A percentile compares a stretch with the other conserved stretches of the same genome.
phyloP scores from a whole-genome alignment of 2,329 filamentous ascomycete species.

The Ophiostoma sp. region DNA sequence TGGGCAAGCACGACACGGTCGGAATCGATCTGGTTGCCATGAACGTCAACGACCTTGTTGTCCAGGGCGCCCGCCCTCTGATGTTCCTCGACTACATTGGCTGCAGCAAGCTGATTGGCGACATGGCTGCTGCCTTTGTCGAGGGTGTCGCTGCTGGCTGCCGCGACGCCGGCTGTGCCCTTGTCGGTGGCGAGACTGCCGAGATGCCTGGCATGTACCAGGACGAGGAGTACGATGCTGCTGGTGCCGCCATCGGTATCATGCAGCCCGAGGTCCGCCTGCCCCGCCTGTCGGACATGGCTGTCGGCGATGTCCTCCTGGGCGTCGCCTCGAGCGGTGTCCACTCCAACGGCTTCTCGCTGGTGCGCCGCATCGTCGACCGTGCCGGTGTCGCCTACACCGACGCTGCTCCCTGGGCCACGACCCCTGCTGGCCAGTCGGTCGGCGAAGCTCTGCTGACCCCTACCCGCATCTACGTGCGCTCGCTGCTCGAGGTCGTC shows the following conservation, averaged over 20 bases:
- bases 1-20: constrained; percentile 87
- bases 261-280: constrained; percentile 66
- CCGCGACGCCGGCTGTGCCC: constrained; percentile 73
- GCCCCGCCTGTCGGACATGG: constrained; percentile 71
- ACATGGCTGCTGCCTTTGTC: constrained; percentile 77
- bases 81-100: constrained; percentile 99
- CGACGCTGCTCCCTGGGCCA: constrained; percentile 71
- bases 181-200: constrained; percentile 95
- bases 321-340: constrained; percentile 80
- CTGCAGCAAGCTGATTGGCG: constrained; percentile 78
- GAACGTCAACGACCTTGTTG: constrained; percentile 97
- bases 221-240: constrained; percentile 85
- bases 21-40: constrained; percentile 96
- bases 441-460: constrained; percentile 76
- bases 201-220: constrained; percentile 97
- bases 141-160: constrained; percentile 86
- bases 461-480: constrained; percentile 92
- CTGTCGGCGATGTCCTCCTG: constrained; percentile 74
- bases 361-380: constrained; percentile 86
- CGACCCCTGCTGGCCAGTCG: constrained; percentile 37
- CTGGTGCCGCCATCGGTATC: constrained; percentile 82
- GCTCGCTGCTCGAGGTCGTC: constrained; percentile 61
- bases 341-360: constrained; percentile 95
- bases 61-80: constrained; percentile 88
- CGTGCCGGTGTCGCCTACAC: constrained; percentile 65